Base-by-base conservation (phyloP, 306 rosid species). In the Castanospermum australe region DNA sequence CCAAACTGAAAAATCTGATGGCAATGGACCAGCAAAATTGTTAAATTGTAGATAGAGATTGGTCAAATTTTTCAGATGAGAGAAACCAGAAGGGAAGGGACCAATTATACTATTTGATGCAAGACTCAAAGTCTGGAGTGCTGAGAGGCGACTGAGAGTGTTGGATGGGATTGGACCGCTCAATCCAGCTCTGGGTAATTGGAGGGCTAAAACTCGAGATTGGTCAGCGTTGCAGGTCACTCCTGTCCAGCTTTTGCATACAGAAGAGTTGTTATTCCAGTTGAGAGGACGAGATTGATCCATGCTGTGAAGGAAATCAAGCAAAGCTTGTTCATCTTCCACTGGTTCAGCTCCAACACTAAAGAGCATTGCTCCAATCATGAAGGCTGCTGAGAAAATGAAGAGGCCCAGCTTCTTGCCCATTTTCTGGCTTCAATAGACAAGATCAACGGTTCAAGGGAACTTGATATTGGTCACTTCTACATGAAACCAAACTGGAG, bases 241-340 rank as follows among this genome's bases (percentile, higher is more conserved):
- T 75, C 97, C 94, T 32, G 30, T 87, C 98, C 98, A 94, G 45
- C 11, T 78, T 50, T 41, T 69, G 88, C 98, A 94, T n/a, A 88
- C 88, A 59, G 96, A 78, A 81, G 83, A 52, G 18, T n/a, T 81
- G 61, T 81, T 73, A 54, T 63, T 56, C 97, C 97, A 94, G 55
- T 88, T 90, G 68, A 88, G 86, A 71, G 79, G 11, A 64, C n/a
- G 62, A 0, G 93, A 77, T 66, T 90, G 97, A 30, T 86, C 66
- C 28, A 89, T 83, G 14, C 86, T 81, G 80, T 77, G 87, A 51
- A 87, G 78, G 86, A 94, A 94, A 81, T 92, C 89, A 14, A 92
- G 91, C 88, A 94, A 86, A 21, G 97, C 94, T 80, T 87, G 88
- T 78, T 83, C 88, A 81, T 94, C 98, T 79, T 66, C 89, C 25